Percentiles rank a stretch among this genome's conserved stretches.
These are phyloP conservation scores for Lagerstroemia speciosa DNA, from an alignment of 345 rosid species.

Conservation along the genomic window DNA sequence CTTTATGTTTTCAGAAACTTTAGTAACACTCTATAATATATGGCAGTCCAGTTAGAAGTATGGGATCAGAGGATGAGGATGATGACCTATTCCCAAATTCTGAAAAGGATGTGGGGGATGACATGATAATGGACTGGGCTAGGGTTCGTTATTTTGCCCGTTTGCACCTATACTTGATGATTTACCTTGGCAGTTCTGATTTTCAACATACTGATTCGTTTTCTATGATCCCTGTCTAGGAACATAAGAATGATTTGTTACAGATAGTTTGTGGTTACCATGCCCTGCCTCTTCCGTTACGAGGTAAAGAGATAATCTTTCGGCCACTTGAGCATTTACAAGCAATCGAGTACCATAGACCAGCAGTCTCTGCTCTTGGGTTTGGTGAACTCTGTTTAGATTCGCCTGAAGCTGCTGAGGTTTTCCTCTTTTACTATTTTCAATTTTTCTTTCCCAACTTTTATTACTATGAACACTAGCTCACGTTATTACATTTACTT, in stretches of 20 bases:
- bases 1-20: conserved; percentile 12
- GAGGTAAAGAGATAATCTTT: conserved; percentile 61
- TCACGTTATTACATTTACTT: conserved; percentile 12
- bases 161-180: conserved; percentile 5
- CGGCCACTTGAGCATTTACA: conserved; percentile 90
- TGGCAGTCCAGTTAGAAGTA: conserved; percentile 94
- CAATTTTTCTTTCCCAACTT: conserved; percentile 2
- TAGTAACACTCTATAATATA: conserved; percentile 30
- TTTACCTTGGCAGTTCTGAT: conserved; percentile 5
- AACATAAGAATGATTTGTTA: conserved; percentile 66
- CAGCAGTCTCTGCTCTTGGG: conserved; percentile 51
- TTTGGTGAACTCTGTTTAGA: conserved; percentile 30
- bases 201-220: conserved; percentile 11
- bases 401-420: conserved; percentile 59
- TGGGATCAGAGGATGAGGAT: conserved; percentile 61
- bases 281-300: conserved; percentile 50
- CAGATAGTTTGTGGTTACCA: conserved; percentile 87
- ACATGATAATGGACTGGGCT: conserved; percentile 81
- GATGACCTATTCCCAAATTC: conserved; percentile 43
- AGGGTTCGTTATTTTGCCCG: conserved; percentile 42
- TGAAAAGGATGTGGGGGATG: conserved; percentile 58
- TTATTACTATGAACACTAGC: neutral
- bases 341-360: conserved; percentile 65
- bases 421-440: conserved; percentile 19
- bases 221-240: conserved; percentile 33